These are phyloP conservation scores for Acanthamoeba quina DNA, from an alignment of 208 protist species.

Conservation along the genomic window DNA sequence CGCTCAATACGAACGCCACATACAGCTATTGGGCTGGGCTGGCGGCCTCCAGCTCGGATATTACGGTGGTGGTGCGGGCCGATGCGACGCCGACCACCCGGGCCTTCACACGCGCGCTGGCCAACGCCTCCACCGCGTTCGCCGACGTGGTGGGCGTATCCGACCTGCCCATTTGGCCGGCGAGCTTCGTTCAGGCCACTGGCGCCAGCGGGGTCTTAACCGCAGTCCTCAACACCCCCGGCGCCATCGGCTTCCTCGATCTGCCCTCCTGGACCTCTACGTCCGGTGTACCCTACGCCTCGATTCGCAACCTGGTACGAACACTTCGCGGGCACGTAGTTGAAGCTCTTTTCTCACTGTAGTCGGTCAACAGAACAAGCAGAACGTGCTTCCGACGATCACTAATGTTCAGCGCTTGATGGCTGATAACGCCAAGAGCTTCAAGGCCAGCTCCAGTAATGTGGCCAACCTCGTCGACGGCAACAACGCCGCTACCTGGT, in stretches of 20 bases:
- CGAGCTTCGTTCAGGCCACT: background rate
- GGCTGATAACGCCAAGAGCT: background rate
- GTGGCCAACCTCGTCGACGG: background rate
- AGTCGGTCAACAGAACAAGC: background rate
- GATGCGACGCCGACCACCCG: background rate
- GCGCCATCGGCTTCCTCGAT: background rate
- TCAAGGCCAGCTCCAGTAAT: background rate
- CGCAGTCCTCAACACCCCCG: background rate
- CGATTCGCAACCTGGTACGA: constrained; percentile 6
- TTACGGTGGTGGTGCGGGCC: background rate
- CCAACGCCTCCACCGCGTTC: background rate
- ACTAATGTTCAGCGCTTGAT: background rate
- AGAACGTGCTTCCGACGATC: background rate
- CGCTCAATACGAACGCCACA: background rate
- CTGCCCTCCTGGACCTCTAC: background rate
- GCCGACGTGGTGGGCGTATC: background rate
- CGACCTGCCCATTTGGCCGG: background rate
- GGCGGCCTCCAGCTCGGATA: background rate
- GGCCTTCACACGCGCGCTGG: constrained; percentile 15
- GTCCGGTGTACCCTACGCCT: background rate
- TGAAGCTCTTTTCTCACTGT: background rate
- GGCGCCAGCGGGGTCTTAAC: background rate
- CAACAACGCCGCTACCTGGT: background rate
- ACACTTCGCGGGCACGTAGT: no score
- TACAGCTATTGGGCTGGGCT: background rate